Conservation (phyloP, 805 yeast genomes). For the Nakazawaea wyomingensis region DNA sequence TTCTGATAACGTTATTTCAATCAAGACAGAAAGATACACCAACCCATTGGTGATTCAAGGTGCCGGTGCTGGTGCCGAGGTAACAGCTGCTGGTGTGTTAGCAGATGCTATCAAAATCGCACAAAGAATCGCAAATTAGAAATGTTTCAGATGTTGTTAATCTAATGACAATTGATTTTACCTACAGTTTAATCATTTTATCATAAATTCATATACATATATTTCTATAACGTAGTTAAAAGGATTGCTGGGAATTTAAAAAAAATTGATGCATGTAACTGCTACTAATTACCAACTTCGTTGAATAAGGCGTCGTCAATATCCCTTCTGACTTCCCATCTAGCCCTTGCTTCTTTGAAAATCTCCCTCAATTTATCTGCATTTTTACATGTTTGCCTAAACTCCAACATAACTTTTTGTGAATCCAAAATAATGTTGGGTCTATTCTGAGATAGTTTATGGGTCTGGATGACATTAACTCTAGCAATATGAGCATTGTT, state of each 20-base stretch:
- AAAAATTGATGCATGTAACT: slow-evolving; percentile 11
- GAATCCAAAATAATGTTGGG: slow-evolving; percentile 47
- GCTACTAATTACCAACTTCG: slow-evolving; percentile 4
- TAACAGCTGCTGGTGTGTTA: slow-evolving; percentile 76
- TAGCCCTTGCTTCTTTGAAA: slow-evolving; percentile 53
- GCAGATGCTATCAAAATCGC: slow-evolving; percentile 92
- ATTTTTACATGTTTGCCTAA: slow-evolving; percentile 57
- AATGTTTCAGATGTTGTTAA: too few relatives aligned
- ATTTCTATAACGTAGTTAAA: too few relatives aligned
- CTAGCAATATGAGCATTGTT: slow-evolving; percentile 80
- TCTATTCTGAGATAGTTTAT: neutral
- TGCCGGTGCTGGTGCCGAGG: slow-evolving; percentile 85
- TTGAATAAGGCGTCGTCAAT: slow-evolving; percentile 22
- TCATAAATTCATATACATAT: too few relatives aligned
- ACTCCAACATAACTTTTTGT: slow-evolving; percentile 67
- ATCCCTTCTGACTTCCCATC: slow-evolving; percentile 34
- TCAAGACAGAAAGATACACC: slow-evolving; percentile 85
- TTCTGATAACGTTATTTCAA: slow-evolving; percentile 91
- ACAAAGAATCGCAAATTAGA: slow-evolving; percentile 60
- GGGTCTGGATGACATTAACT: slow-evolving; percentile 39
- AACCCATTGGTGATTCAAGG: slow-evolving; percentile 96
- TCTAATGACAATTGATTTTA: too few relatives aligned
- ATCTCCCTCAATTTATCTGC: slow-evolving; percentile 41
- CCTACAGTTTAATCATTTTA: too few relatives aligned
- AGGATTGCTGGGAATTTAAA: neutral